Conservation (phyloP, 2,329 filamentous ascomycete genomes). For the Penicillium sp. region DNA sequence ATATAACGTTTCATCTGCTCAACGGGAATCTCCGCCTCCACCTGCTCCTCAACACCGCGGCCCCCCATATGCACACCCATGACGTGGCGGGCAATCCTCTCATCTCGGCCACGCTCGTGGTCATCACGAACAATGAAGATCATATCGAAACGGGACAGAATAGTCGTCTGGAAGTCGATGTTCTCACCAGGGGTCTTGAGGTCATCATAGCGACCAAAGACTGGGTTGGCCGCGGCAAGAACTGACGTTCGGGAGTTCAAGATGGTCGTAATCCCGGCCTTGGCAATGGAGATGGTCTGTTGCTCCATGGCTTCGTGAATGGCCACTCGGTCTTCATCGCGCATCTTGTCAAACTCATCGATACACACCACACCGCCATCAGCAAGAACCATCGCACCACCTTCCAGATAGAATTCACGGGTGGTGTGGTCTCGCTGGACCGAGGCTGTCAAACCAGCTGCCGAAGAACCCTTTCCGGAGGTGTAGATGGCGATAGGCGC, state of each 20-base stretch:
- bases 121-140: constrained; percentile 98
- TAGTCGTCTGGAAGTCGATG: constrained; percentile 98
- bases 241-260: constrained; percentile 95
- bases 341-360: constrained; percentile 99
- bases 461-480: constrained; percentile 95
- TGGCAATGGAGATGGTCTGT: constrained; percentile 98
- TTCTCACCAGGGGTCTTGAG: constrained; percentile 97
- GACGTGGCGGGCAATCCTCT: constrained; percentile 93
- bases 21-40: constrained; percentile 85
- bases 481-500: constrained; percentile 98
- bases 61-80: constrained; percentile 97
- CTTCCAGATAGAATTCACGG: constrained; percentile 95
- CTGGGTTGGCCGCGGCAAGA: constrained; percentile 91
- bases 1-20: constrained; percentile 98
- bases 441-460: constrained; percentile 94
- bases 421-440: constrained; percentile 92
- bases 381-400: constrained; percentile 96
- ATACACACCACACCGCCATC: constrained; percentile 98
- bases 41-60: constrained; percentile 76
- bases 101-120: constrained; percentile 85
- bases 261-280: constrained; percentile 97
- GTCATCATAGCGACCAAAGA: constrained; percentile 97
- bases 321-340: constrained; percentile 94
- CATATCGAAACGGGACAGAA: constrained; percentile 98
- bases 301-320: constrained; percentile 99